A percentile compares a stretch with the other conserved stretches of the same genome.
Evolutionary conservation across 176 grass and related monocot genomes (phyloP).

Genomic region (Elaeis guineensis): DNA sequence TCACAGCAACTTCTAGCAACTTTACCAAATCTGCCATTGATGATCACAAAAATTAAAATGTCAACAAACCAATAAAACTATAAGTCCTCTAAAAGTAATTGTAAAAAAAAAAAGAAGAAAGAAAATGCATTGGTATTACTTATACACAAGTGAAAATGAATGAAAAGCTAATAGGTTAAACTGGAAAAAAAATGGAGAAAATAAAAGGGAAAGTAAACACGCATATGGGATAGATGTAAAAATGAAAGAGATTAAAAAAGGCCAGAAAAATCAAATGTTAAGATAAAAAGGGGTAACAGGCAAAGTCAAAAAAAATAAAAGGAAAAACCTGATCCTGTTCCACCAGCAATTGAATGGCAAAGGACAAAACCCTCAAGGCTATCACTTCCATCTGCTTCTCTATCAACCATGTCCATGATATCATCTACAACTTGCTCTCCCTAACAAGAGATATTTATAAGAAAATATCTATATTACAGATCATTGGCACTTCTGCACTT

Average conservation of each 20-base stretch:
- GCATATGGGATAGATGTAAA: conserved; percentile 1
- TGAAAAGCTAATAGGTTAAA: background rate
- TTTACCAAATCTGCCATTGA: too few species aligned
- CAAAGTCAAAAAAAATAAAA: background rate
- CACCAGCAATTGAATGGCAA: conserved; percentile 96
- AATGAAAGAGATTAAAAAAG: conserved; percentile 1
- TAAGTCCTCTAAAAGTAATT: too few species aligned
- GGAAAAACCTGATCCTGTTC: conserved; percentile 83
- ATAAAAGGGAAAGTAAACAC: background rate
- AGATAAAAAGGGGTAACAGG: too few species aligned
- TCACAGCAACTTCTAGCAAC: too few species aligned
- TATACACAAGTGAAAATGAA: too few species aligned
- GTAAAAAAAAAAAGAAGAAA: too few species aligned
- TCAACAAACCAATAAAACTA: too few species aligned
- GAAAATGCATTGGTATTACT: too few species aligned
- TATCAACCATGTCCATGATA: conserved; percentile 99
- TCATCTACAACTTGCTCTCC: conserved; percentile 99
- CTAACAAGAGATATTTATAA: conserved; percentile 14
- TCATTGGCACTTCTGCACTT: too few species aligned
- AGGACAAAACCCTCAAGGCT: conserved; percentile 96
- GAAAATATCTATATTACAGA: too few species aligned
- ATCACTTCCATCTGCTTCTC: conserved; percentile 99
- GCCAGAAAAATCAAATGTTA: background rate
- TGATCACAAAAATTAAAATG: too few species aligned
- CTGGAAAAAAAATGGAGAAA: conserved; percentile 7